phyloP scores from a whole-genome alignment of 768 basidiomycete genomes.

The Boletellus sp. region DNA sequence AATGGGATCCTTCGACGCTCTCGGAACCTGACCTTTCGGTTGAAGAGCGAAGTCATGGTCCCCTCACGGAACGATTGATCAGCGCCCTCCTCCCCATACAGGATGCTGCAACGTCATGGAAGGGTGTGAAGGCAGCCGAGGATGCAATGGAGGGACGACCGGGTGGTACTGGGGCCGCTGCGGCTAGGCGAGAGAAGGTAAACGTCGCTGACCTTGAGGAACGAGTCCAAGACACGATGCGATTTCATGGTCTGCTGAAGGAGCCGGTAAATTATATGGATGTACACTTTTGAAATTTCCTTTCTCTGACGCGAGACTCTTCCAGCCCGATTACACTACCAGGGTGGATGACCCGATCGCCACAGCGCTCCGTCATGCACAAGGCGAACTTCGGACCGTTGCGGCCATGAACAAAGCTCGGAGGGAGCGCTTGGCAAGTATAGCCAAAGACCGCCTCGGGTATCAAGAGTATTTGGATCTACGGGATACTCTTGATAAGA shows the following conservation, averaged over 20 bases:
- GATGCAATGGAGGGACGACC: constrained; percentile 83
- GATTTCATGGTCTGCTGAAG: constrained; percentile 68
- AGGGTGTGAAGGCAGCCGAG: constrained; percentile 78
- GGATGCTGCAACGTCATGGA: constrained; percentile 57
- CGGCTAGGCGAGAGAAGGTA: constrained; percentile 67
- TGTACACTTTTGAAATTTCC: constrained; percentile 1
- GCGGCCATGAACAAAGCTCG: constrained; percentile 81
- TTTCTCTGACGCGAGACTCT: constrained; percentile 19
- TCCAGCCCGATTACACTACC: constrained; percentile 67
- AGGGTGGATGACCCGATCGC: constrained; percentile 94
- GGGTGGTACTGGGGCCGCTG: constrained; percentile 75
- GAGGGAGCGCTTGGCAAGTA: constrained; percentile 61
- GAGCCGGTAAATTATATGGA: constrained; percentile 54
- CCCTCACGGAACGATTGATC: constrained; percentile 80
- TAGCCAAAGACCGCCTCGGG: constrained; percentile 84
- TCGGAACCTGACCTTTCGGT: constrained; percentile 62
- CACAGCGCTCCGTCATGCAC: constrained; percentile 83
- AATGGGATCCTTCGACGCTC: constrained; percentile 83
- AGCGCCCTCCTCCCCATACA: constrained; percentile 70
- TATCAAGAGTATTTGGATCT: constrained; percentile 88
- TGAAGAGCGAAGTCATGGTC: constrained; percentile 83
- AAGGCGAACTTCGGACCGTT: constrained; percentile 73
- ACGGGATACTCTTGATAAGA: constrained; percentile 84
- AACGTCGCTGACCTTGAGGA: constrained; percentile 79
- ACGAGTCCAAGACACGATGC: constrained; percentile 70